Conservation (phyloP, 2,329 filamentous ascomycete species). For the Claviceps sorghi region DNA sequence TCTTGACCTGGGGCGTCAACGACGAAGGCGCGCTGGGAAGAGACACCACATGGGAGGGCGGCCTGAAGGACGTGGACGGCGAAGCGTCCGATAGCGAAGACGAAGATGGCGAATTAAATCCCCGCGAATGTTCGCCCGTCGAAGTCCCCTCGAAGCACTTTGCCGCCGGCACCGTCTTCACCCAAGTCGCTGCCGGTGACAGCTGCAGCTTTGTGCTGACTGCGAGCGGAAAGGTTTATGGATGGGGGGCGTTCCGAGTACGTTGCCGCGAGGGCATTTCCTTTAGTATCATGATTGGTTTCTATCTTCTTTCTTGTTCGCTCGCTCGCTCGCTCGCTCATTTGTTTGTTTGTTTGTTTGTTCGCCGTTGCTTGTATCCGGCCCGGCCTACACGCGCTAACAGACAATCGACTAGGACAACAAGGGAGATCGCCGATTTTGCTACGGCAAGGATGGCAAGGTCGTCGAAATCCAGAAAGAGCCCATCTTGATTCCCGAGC, state of each 20-base stretch:
- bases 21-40: conserved; percentile 70
- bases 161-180: conserved; percentile 43
- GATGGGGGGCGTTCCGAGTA: conserved; percentile 69
- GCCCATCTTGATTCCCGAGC: conserved; percentile 41
- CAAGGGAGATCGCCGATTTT: conserved; percentile 22
- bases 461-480: conserved; percentile 31
- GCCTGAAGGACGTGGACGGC: conserved; percentile 42
- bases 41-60: conserved; percentile 55
- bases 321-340: no score
- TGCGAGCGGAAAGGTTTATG: conserved; percentile 60
- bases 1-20: conserved; percentile 79
- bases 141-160: conserved; percentile 45
- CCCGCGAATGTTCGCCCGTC: conserved; percentile 53
- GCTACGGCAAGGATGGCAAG: conserved; percentile 35
- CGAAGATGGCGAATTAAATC: conserved; percentile 55
- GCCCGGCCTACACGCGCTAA: not conserved
- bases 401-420: not conserved
- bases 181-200: conserved; percentile 56
- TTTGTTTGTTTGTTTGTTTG: no score
- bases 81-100: conserved; percentile 35
- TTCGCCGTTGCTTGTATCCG: not conserved
- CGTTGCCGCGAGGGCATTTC: conserved; percentile 17
- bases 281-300: conserved; percentile 26
- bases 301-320: not conserved
- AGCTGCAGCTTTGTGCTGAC: conserved; percentile 65